Percentiles rank a stretch among this genome's conserved stretches.
These are phyloP conservation scores for Fraxinus excelsior DNA, from an alignment of 257 asterid species.

Conservation along the genomic window DNA sequence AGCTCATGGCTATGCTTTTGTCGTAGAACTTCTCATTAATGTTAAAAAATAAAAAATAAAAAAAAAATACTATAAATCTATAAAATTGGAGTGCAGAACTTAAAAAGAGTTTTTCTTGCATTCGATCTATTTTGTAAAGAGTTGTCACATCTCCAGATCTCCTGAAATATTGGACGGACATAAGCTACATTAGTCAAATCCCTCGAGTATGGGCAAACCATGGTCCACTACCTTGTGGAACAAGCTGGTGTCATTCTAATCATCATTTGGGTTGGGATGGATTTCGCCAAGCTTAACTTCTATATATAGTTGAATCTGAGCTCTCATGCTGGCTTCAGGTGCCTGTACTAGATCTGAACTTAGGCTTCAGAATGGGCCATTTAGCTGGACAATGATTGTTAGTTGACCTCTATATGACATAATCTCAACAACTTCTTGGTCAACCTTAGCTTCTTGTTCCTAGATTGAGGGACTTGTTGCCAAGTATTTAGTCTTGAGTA, in stretches of 20 bases:
- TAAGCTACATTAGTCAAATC: background rate
- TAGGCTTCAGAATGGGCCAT: background rate
- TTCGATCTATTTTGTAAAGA: background rate
- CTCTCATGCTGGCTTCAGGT: background rate
- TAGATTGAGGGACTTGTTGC: background rate
- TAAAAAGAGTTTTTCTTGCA: background rate
- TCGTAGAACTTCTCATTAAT: background rate
- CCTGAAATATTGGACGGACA: background rate
- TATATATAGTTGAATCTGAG: background rate
- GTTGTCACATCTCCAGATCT: background rate
- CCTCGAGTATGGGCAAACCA: background rate
- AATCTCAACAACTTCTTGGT: background rate
- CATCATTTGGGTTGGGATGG: background rate
- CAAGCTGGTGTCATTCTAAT: background rate
- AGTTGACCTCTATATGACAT: background rate
- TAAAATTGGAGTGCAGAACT: background rate
- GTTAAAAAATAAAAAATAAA: too few relatives aligned
- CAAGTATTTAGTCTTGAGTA: background rate
- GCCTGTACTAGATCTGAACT: background rate
- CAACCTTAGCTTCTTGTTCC: too few relatives aligned
- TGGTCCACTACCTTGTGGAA: background rate
- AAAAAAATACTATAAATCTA: background rate
- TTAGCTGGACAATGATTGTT: background rate
- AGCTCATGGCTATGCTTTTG: background rate
- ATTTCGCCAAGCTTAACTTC: background rate